phyloP scores from a whole-genome alignment of 1,284 basidiomycete genomes.

The Puccinia hordei region DNA sequence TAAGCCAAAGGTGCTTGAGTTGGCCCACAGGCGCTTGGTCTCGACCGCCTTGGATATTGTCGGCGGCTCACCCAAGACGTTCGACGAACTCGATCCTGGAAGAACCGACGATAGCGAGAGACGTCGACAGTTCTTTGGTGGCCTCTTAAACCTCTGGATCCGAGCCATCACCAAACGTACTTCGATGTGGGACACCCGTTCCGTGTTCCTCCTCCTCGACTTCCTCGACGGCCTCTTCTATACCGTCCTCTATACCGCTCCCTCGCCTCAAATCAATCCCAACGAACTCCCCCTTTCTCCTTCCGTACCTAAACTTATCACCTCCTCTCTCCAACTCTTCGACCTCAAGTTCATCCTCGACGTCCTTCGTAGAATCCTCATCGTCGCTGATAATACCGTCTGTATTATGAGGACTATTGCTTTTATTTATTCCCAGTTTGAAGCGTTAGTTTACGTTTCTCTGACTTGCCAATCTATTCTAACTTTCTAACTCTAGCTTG shows the following conservation, averaged over 20 bases:
- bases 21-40: constrained; percentile 62
- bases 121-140: constrained; percentile 60
- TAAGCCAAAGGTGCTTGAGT: constrained; percentile 63
- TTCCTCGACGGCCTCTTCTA: constrained; percentile 56
- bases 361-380: constrained; percentile 61
- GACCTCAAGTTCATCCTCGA: constrained; percentile 62
- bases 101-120: constrained; percentile 27
- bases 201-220: constrained; percentile 61
- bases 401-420: constrained; percentile 63
- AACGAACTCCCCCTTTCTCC: constrained; percentile 43
- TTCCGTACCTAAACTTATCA: constrained; percentile 48
- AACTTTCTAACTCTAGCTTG: too few relatives aligned
- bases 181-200: constrained; percentile 63
- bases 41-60: constrained; percentile 62
- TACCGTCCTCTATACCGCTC: constrained; percentile 54
- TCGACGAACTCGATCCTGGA: constrained; percentile 1
- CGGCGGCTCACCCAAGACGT: constrained; percentile 54
- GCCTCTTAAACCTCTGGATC: constrained; percentile 62
- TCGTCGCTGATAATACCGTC: constrained; percentile 63
- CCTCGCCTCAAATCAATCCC: constrained; percentile 57
- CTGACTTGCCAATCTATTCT: too few relatives aligned
- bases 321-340: constrained; percentile 57
- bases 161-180: constrained; percentile 62
- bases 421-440: constrained; percentile 64
- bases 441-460: constrained; percentile 56